phyloP scores from a whole-genome alignment of 352 stramenopile genomes.

The Pythium brachiatum region DNA sequence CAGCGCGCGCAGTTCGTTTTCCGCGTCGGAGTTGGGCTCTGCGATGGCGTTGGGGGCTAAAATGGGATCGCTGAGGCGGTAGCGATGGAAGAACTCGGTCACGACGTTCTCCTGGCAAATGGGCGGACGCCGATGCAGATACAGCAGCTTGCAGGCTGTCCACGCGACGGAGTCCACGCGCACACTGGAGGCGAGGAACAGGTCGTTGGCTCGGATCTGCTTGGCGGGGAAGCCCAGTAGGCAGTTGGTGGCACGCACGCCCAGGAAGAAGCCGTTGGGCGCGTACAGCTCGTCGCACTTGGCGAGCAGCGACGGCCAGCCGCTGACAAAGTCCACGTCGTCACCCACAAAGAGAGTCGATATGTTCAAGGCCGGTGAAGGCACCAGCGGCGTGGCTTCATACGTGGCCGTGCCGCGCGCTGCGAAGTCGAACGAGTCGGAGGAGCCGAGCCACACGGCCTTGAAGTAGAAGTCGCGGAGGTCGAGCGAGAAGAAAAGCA shows the following conservation, averaged over 20 bases:
- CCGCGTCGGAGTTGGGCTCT: constrained; percentile 42
- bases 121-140: constrained; percentile 41
- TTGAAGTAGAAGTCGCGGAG: constrained; percentile 36
- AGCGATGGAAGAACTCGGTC: constrained; percentile 43
- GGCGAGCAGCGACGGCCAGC: constrained; percentile 34
- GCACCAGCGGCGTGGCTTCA: constrained; percentile 15
- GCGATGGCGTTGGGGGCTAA: constrained; percentile 25
- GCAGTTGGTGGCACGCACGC: constrained; percentile 26
- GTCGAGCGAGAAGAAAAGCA: constrained; percentile 36
- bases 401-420: constrained; percentile 14
- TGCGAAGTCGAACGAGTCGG: constrained; percentile 24
- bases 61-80: constrained; percentile 32
- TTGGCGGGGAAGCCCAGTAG: constrained; percentile 18
- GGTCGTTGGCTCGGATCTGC: constrained; percentile 21
- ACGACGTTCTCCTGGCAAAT: constrained; percentile 63
- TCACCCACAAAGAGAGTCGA: constrained; percentile 19
- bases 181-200: constrained; percentile 39
- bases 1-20: constrained; percentile 47
- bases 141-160: constrained; percentile 54
- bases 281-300: constrained; percentile 30
- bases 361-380: constrained; percentile 11
- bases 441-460: constrained; percentile 29
- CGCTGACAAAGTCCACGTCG: constrained; percentile 19
- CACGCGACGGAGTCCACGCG: constrained; percentile 56
- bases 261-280: constrained; percentile 16